These are phyloP conservation scores for Nigrospora osmanthi DNA, from an alignment of 2,329 filamentous ascomycete species.

Conservation along the genomic window DNA sequence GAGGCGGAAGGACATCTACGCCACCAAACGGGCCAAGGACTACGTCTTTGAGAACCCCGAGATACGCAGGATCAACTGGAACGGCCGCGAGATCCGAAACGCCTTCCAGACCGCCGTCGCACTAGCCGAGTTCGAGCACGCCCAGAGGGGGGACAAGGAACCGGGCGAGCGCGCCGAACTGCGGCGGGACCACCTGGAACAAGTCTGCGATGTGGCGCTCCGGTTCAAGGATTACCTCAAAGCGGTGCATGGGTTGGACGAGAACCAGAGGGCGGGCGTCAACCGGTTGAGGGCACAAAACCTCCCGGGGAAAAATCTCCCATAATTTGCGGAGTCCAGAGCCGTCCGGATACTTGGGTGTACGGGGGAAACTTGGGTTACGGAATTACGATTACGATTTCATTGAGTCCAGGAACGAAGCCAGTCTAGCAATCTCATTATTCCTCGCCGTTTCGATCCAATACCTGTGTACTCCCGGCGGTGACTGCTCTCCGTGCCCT, in stretches of 20 bases:
- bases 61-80: constrained; percentile 1
- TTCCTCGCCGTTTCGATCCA: too few species aligned
- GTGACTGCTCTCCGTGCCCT: too few species aligned
- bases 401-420: too few species aligned
- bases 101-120: constrained; percentile 2
- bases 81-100: constrained; percentile 5
- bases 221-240: constrained; percentile 3
- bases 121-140: background rate
- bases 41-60: constrained; percentile 3
- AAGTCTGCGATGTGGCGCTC: constrained; percentile 3
- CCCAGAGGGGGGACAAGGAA: background rate
- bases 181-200: background rate
- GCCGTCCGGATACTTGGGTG: too few species aligned
- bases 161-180: background rate
- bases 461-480: too few species aligned
- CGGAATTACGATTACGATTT: too few species aligned
- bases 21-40: background rate
- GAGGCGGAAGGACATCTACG: background rate
- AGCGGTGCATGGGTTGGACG: background rate
- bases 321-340: too few species aligned
- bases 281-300: too few species aligned
- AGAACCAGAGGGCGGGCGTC: background rate
- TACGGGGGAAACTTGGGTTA: too few species aligned
- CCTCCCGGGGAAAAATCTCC: too few species aligned
- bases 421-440: too few species aligned